These are phyloP conservation scores for Phytophthora brassicae DNA, from an alignment of 352 stramenopile genomes.

Conservation along the genomic window DNA sequence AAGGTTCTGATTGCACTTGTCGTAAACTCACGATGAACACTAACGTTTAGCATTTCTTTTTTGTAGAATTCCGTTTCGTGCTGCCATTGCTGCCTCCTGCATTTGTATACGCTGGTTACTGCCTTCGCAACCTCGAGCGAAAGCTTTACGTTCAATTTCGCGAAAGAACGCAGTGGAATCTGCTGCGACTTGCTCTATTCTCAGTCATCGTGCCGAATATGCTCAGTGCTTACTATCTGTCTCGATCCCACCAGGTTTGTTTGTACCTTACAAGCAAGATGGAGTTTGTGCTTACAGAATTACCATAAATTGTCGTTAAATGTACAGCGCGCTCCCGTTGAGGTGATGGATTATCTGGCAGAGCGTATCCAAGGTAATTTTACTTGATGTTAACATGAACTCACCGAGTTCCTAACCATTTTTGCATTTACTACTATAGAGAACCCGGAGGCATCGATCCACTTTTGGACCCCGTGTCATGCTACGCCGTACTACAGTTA, in stretches of 20 bases:
- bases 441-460: constrained; percentile 51
- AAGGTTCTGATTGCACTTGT: background rate
- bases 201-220: constrained; percentile 67
- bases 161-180: constrained; percentile 53
- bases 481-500: constrained; percentile 89
- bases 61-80: constrained; percentile 84
- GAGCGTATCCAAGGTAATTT: constrained; percentile 53
- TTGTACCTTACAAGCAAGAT: constrained; percentile 23
- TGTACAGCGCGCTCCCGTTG: constrained; percentile 59
- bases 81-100: constrained; percentile 71
- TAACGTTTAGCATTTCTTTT: constrained; percentile 2
- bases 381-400: background rate
- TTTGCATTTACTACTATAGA: constrained; percentile 16
- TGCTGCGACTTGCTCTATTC: constrained; percentile 52
- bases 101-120: constrained; percentile 79
- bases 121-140: constrained; percentile 67
- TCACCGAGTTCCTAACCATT: background rate
- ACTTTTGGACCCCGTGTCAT: constrained; percentile 88
- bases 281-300: background rate
- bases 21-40: background rate
- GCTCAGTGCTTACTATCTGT: constrained; percentile 68
- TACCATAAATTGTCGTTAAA: background rate
- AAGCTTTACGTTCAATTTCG: constrained; percentile 59
- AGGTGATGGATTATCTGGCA: constrained; percentile 83
- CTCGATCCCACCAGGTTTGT: constrained; percentile 57